These are phyloP conservation scores for Cyclotella baltica DNA, from an alignment of 108 stramenopile genomes.

Conservation along the genomic window DNA sequence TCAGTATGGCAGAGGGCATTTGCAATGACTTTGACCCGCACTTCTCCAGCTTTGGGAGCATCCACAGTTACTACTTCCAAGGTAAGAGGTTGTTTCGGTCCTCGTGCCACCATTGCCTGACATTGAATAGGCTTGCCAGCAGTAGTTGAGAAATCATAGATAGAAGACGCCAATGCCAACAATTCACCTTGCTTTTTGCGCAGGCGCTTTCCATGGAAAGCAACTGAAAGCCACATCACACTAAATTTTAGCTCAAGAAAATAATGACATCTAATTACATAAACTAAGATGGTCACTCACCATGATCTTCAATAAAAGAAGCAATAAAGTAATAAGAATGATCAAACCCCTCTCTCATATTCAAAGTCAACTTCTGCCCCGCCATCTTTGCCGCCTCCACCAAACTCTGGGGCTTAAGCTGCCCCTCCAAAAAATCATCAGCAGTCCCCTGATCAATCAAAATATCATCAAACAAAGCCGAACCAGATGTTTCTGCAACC, in stretches of 20 bases:
- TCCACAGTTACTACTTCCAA: slow-evolving; percentile 90
- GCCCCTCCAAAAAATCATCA: slow-evolving; percentile 75
- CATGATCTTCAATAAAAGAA: slow-evolving; percentile 88
- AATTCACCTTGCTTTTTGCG: slow-evolving; percentile 38
- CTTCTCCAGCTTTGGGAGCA: slow-evolving; percentile 89
- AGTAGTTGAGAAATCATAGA: slow-evolving; percentile 33
- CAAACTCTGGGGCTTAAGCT: slow-evolving; percentile 67
- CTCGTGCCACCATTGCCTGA: slow-evolving; percentile 89
- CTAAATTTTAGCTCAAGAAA: background rate
- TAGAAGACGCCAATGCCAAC: slow-evolving; percentile 14
- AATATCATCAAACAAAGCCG: slow-evolving; percentile 70
- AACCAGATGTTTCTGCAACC: slow-evolving; percentile 25
- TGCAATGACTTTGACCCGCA: slow-evolving; percentile 72
- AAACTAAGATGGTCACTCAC: background rate
- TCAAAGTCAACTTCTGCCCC: slow-evolving; percentile 76
- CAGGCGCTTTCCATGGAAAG: slow-evolving; percentile 84
- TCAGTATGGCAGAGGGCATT: slow-evolving; percentile 97
- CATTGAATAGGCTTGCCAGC: slow-evolving; percentile 86
- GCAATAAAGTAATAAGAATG: slow-evolving; percentile 95
- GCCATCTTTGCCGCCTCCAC: slow-evolving; percentile 63
- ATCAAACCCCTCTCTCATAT: slow-evolving; percentile 91
- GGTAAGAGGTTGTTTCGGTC: slow-evolving; percentile 71
- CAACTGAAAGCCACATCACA: slow-evolving; percentile 29
- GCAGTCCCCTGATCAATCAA: slow-evolving; percentile 83
- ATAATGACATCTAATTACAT: background rate